Evolutionary conservation across 345 rosid species (phyloP), one percentile per base, ranked within the genome.

Genomic region (Euclidium syriacum): DNA sequence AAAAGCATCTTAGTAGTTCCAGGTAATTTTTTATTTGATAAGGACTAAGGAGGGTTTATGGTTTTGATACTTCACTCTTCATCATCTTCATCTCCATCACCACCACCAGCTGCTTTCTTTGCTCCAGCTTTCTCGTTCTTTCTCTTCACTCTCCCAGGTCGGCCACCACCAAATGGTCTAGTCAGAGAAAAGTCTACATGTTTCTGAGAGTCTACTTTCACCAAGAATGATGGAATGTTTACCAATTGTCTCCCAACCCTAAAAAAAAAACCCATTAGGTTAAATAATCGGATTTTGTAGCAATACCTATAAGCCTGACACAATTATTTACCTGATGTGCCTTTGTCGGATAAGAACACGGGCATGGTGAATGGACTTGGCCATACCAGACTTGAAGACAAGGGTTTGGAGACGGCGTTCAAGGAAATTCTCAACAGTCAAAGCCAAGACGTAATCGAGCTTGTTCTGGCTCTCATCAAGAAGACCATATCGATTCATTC

Each of bases 341-440:
- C 74, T 83, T 63, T 83, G 85, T 47, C 81, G 79, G 32, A 79
- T 84, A 35, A 84, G 84, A 15, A 84, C 81, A 43, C 90, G 67
- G 4, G 86, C 84, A 35, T 79, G 86, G 62, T 84, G 86, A 54
- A 84, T 84, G 0, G 86, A 81, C 71, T 83, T 81, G 0, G 86
- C 86, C 86, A 83, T 81, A 32, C 86, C 86, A 38, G 83, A 67
- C 69, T 77, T 77, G 64, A 77, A 73, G 12, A 77, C 75, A 12
- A 77, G 57, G 0, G 80, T 77, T 33, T 77, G 78, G 12, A 77
- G 68, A 36, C 80, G 78, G 4, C 78, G 80, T 9, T 77, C 78
- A 39, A 77, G 78, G 54, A 77, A 77, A 62, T 73, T 77, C 66
- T 77, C 80, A 41, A 82, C 81, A 23, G 84, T 82, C 52, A 82